Conservation (phyloP, 1,139 yeast genomes). For the Debaryomycetaceae sp. region DNA sequence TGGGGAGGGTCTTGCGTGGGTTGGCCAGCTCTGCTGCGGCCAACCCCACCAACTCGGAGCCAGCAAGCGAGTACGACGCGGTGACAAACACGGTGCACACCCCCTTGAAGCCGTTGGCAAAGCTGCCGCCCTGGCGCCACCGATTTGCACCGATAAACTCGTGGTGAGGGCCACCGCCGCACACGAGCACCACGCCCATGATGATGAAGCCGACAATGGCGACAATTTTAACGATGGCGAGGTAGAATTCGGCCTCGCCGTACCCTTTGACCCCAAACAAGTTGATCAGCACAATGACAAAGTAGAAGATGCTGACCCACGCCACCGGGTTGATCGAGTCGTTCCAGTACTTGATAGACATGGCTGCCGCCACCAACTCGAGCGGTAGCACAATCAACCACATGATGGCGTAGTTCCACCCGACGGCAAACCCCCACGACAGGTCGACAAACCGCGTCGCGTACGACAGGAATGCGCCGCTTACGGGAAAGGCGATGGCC, state of each 20-base stretch:
- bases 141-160: constrained; percentile 61
- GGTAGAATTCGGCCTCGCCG: constrained; percentile 69
- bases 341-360: constrained; percentile 66
- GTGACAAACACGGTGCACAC: constrained; percentile 39
- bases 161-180: constrained; percentile 64
- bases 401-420: constrained; percentile 78
- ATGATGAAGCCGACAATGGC: constrained; percentile 65
- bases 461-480: constrained; percentile 76
- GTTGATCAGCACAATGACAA: constrained; percentile 52
- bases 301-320: constrained; percentile 59
- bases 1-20: constrained; percentile 34
- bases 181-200: constrained; percentile 54
- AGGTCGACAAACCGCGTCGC: constrained; percentile 67
- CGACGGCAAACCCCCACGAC: constrained; percentile 75
- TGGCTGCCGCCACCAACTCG: constrained; percentile 73
- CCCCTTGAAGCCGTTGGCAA: constrained; percentile 41
- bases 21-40: constrained; percentile 38
- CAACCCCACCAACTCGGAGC: constrained; percentile 46
- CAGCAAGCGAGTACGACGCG: constrained; percentile 40
- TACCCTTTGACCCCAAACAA: constrained; percentile 69
- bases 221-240: constrained; percentile 54
- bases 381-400: constrained; percentile 76
- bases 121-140: constrained; percentile 60
- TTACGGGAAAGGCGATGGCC: constrained; percentile 72
- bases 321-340: constrained; percentile 58